phyloP scores from a whole-genome alignment of 805 yeast species.

The Hanseniaspora thailandica region DNA sequence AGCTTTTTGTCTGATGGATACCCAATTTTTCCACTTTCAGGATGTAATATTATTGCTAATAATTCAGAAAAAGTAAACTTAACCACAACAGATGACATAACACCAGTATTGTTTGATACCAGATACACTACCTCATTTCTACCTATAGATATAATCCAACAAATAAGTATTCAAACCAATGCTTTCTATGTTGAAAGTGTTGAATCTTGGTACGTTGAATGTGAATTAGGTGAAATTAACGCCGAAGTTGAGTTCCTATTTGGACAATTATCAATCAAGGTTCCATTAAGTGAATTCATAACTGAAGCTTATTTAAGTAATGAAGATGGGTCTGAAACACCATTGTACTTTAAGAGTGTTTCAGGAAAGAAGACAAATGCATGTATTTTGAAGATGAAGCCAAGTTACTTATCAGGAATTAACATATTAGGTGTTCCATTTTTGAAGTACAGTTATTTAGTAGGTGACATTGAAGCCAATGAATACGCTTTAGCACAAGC shows the following conservation, averaged over 20 bases:
- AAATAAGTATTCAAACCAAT: constrained; percentile 56
- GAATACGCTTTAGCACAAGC: constrained; percentile 48
- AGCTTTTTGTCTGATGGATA: constrained; percentile 24
- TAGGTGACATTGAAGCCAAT: constrained; percentile 49
- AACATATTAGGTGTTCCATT: constrained; percentile 50
- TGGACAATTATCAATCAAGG: constrained; percentile 39
- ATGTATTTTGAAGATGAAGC: constrained; percentile 43
- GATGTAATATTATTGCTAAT: constrained; percentile 35
- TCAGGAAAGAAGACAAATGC: constrained; percentile 29
- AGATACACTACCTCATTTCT: constrained; percentile 39
- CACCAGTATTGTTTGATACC: constrained; percentile 51
- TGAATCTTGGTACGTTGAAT: constrained; percentile 51
- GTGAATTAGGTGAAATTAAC: constrained; percentile 37
- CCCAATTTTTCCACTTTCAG: constrained; percentile 39
- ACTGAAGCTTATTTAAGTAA: constrained; percentile 25
- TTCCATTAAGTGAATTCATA: constrained; percentile 41
- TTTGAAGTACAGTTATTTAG: constrained; percentile 42
- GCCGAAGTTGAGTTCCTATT: constrained; percentile 45
- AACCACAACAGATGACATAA: constrained; percentile 28
- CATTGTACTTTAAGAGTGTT: constrained; percentile 42
- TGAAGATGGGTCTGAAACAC: constrained; percentile 25
- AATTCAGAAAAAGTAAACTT: constrained; percentile 32
- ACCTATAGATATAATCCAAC: constrained; percentile 46
- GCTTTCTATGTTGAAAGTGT: constrained; percentile 44
- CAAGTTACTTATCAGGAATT: constrained; percentile 39